Evolutionary conservation across 2,329 filamentous ascomycete species (phyloP).

Genomic region (Pseudogymnoascus sp.): DNA sequence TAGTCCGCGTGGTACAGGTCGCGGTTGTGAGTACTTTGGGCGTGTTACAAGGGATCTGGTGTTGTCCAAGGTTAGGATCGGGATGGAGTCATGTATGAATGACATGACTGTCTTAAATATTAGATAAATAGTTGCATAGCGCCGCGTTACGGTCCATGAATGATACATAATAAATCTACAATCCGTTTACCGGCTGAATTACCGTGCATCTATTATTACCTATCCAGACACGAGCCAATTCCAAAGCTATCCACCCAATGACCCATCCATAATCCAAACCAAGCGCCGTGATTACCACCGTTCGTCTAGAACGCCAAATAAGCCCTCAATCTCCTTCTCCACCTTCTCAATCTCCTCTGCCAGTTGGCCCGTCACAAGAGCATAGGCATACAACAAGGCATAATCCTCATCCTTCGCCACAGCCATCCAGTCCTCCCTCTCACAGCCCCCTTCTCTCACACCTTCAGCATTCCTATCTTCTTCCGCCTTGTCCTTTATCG

Average conservation of each 20-base stretch:
- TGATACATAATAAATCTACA: slow-evolving; percentile 5
- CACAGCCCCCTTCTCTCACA: neutral
- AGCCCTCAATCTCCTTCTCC: slow-evolving; percentile 51
- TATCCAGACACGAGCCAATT: neutral
- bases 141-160: neutral
- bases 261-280: slow-evolving; percentile 2
- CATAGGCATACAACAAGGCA: slow-evolving; percentile 87
- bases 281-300: slow-evolving; percentile 46
- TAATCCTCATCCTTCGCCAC: slow-evolving; percentile 70
- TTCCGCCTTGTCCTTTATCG: slow-evolving; percentile 23
- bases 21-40: slow-evolving; percentile 1
- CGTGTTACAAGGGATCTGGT: neutral
- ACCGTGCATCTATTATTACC: neutral
- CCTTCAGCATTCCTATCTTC: slow-evolving; percentile 15
- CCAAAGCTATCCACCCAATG: neutral
- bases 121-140: slow-evolving; percentile 8
- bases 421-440: slow-evolving; percentile 1
- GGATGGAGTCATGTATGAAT: neutral
- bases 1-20: slow-evolving; percentile 10
- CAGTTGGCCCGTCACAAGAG: slow-evolving; percentile 59
- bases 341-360: slow-evolving; percentile 57
- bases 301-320: slow-evolving; percentile 58
- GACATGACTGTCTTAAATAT: neutral
- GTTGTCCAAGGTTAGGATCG: neutral
- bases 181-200: neutral